Percentiles rank a stretch among this genome's conserved stretches.
phyloP scores from a whole-genome alignment of 805 yeast genomes.

The Saturnispora quitensis region DNA sequence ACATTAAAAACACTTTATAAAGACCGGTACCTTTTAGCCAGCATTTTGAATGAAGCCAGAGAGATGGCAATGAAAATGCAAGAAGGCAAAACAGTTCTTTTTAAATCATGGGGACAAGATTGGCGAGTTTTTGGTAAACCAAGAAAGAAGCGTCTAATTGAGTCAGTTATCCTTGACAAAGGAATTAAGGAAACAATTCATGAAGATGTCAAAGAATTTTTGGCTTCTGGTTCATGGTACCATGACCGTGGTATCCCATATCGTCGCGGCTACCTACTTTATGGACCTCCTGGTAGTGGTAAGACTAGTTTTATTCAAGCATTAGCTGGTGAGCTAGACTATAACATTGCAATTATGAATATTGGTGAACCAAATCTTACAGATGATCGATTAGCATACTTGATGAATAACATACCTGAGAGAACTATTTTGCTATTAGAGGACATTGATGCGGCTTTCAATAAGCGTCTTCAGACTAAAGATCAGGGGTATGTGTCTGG shows the following conservation, averaged over 20 bases:
- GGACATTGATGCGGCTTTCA: slow-evolving; percentile 95
- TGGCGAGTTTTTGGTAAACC: slow-evolving; percentile 99
- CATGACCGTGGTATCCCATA: slow-evolving; percentile 96
- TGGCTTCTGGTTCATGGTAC: slow-evolving; percentile 81
- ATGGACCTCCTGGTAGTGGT: slow-evolving; percentile 98
- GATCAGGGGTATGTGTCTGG: slow-evolving; percentile 79
- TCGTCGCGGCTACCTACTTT: slow-evolving; percentile 84
- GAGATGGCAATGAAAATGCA: slow-evolving; percentile 67
- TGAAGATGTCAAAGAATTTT: slow-evolving; percentile 70
- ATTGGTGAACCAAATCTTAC: slow-evolving; percentile 86
- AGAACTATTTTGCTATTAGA: slow-evolving; percentile 78
- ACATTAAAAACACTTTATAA: slow-evolving; percentile 82
- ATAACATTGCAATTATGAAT: slow-evolving; percentile 88
- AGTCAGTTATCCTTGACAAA: slow-evolving; percentile 76
- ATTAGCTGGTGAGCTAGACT: slow-evolving; percentile 90
- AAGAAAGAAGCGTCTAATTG: slow-evolving; percentile 71
- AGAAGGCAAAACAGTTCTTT: slow-evolving; percentile 91
- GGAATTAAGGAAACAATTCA: slow-evolving; percentile 61
- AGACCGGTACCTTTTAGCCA: slow-evolving; percentile 62
- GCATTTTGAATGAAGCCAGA: slow-evolving; percentile 72
- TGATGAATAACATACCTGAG: slow-evolving; percentile 94
- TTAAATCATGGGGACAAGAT: slow-evolving; percentile 95
- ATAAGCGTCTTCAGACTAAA: slow-evolving; percentile 61
- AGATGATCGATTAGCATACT: slow-evolving; percentile 87
- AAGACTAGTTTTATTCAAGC: slow-evolving; percentile 96